Evolutionary conservation across 2,329 filamentous ascomycete genomes (phyloP).

Genomic region (Arthrocladium fulminans): DNA sequence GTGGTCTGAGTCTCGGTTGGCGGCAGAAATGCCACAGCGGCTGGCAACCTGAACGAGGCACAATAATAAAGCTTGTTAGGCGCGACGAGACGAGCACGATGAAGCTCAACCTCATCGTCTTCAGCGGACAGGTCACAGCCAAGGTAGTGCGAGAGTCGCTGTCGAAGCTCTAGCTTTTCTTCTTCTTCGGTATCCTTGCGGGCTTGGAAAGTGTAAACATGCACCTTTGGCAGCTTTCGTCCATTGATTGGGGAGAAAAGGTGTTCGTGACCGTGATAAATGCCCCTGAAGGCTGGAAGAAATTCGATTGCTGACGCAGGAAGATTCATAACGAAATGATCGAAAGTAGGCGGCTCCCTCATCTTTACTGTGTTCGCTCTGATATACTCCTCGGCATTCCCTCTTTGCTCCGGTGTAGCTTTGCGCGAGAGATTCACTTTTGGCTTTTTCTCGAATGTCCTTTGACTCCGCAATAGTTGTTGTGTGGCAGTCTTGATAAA

Average conservation of each 20-base stretch:
- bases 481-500: conserved; percentile 69
- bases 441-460: conserved; percentile 44
- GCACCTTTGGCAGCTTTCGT: conserved; percentile 65
- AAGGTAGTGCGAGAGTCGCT: conserved; percentile 55
- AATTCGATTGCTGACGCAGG: conserved; percentile 85
- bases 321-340: conserved; percentile 98
- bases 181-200: conserved; percentile 55
- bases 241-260: conserved; percentile 55
- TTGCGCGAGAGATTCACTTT: conserved; percentile 30
- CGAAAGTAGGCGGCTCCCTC: conserved; percentile 61
- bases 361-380: conserved; percentile 26
- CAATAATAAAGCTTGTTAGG: conserved; percentile 97
- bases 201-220: conserved; percentile 88
- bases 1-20: too few species aligned
- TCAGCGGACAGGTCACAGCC: conserved; percentile 40
- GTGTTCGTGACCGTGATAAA: conserved; percentile 63
- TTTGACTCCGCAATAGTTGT: conserved; percentile 41
- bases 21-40: conserved; percentile 63
- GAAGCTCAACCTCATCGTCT: conserved; percentile 43
- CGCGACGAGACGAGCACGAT: conserved; percentile 73
- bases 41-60: conserved; percentile 77
- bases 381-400: conserved; percentile 18
- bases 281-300: conserved; percentile 63
- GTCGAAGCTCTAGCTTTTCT: conserved; percentile 52
- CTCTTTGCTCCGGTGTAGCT: conserved; percentile 25